Conservation (phyloP, 1,284 basidiomycete genomes). For the Trichosporon faecale region DNA sequence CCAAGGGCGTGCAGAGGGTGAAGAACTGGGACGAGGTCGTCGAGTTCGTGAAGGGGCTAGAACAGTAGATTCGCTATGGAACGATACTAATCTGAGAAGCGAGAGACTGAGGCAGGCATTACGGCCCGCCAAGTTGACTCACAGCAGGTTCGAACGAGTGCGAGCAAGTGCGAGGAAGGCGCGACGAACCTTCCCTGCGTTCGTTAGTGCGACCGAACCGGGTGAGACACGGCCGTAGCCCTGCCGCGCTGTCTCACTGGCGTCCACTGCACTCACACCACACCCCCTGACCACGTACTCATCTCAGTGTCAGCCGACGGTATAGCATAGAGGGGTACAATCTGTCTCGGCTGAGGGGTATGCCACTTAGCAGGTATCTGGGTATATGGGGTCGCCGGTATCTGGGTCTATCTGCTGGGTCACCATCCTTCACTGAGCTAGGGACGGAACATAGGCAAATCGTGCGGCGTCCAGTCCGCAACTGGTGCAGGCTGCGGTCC, state of each 20-base stretch:
- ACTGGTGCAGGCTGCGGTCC: not conserved
- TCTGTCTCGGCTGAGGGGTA: not conserved
- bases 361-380: not conserved
- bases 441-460: not conserved
- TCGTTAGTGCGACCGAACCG: not conserved
- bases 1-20: conserved; percentile 43
- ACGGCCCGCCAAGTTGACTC: not conserved
- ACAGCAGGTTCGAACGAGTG: not conserved
- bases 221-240: not conserved
- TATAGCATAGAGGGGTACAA: not conserved
- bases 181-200: not conserved
- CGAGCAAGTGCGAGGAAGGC: not conserved
- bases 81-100: not conserved
- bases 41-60: conserved; percentile 24
- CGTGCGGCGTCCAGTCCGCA: not conserved
- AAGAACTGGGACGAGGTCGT: conserved; percentile 48
- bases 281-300: no score
- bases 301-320: no score
- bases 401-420: not conserved
- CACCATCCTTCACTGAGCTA: not conserved
- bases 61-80: not conserved
- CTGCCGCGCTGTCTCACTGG: not conserved
- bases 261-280: no score
- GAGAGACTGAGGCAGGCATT: not conserved
- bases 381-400: not conserved